Percentiles rank a stretch among this genome's conserved stretches.
phyloP scores from a whole-genome alignment of 805 yeast genomes.

The Candida nonsorbophila region DNA sequence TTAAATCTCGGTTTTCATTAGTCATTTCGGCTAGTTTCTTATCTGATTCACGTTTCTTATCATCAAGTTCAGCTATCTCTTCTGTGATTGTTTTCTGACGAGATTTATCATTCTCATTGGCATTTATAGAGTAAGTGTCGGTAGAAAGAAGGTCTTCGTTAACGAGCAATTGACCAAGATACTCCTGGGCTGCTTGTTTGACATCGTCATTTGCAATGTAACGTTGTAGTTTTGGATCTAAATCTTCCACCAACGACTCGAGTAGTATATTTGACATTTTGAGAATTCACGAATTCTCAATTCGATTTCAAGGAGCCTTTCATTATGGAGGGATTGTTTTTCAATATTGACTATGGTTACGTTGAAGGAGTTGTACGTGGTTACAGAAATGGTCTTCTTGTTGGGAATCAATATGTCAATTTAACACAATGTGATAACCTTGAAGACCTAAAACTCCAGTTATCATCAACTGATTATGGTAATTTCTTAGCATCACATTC shows the following conservation, averaged over 20 bases:
- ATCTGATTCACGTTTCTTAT: conserved; percentile 45
- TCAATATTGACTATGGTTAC: conserved; percentile 85
- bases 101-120: conserved; percentile 8
- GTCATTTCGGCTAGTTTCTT: conserved; percentile 37
- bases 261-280: conserved; percentile 29
- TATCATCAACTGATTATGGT: conserved; percentile 95
- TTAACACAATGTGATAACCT: conserved; percentile 92
- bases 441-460: conserved; percentile 90
- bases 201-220: conserved; percentile 16
- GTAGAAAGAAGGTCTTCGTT: conserved; percentile 45
- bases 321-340: conserved; percentile 86
- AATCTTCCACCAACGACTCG: conserved; percentile 21
- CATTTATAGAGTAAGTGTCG: conserved; percentile 36
- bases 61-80: conserved; percentile 71
- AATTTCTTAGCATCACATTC: conserved; percentile 80
- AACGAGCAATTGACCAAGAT: conserved; percentile 39
- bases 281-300: background rate
- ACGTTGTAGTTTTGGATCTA: conserved; percentile 17
- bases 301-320: background rate
- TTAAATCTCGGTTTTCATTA: conserved; percentile 38
- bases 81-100: conserved; percentile 44
- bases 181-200: conserved; percentile 17
- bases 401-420: conserved; percentile 78
- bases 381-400: conserved; percentile 76
- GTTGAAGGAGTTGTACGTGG: conserved; percentile 96